Evolutionary conservation across 768 basidiomycete species (phyloP).

Genomic region (Amanita pseudoporphyria): DNA sequence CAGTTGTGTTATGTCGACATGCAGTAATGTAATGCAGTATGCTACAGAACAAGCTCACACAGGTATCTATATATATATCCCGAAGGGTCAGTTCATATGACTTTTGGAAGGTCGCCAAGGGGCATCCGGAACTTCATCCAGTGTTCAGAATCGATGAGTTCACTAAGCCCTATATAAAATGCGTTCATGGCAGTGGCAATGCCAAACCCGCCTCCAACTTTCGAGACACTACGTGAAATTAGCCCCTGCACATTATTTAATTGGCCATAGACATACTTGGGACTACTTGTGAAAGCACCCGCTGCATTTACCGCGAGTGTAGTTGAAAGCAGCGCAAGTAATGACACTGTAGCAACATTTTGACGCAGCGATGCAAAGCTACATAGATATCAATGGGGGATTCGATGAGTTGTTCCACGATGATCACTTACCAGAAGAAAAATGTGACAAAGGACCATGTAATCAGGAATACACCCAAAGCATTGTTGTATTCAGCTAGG

Average conservation of each 20-base stretch:
- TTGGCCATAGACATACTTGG: slow-evolving; percentile 17
- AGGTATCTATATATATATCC: neutral
- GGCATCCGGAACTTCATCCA: slow-evolving; percentile 27
- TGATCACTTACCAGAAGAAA: slow-evolving; percentile 34
- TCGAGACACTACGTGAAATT: slow-evolving; percentile 19
- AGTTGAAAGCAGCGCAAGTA: slow-evolving; percentile 26
- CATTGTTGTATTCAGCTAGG: slow-evolving; percentile 23
- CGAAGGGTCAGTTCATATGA: neutral
- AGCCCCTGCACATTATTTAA: neutral
- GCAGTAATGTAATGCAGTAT: no score
- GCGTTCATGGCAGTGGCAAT: slow-evolving; percentile 37
- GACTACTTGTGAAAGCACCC: slow-evolving; percentile 23
- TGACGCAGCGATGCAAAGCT: slow-evolving; percentile 17
- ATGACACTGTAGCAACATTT: slow-evolving; percentile 25
- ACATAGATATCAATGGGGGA: neutral
- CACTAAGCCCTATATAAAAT: slow-evolving; percentile 36
- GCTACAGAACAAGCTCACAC: no score
- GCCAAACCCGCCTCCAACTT: slow-evolving; percentile 36
- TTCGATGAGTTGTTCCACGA: neutral
- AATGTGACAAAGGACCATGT: slow-evolving; percentile 52
- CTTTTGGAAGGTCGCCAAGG: slow-evolving; percentile 20
- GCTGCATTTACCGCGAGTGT: slow-evolving; percentile 33
- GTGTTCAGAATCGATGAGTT: slow-evolving; percentile 32
- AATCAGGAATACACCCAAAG: slow-evolving; percentile 50
- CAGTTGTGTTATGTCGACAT: no score